Base-by-base conservation (phyloP, 805 yeast species). In the Kregervanrija pseudodelftensis region DNA sequence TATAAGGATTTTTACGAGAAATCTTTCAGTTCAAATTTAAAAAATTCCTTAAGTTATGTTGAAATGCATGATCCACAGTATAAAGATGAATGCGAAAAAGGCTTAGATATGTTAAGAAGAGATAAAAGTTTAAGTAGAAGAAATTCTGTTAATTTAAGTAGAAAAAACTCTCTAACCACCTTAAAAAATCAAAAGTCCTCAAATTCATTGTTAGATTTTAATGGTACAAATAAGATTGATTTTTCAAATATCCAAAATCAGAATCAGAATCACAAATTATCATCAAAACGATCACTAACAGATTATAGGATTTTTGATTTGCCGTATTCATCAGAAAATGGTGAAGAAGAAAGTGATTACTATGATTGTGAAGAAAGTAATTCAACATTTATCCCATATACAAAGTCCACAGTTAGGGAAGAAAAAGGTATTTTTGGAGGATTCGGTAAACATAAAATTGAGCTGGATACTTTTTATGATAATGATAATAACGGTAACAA, bases 51-150 rank as follows among this genome's bases (percentile, higher is more conserved):
- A 53, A 79, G 77, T 44, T 93, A 93, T 56, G 79, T 90, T 41
- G 91, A 82, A 54, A 91, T 91, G 99, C 80, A 82, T 67, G 87
- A 78, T 57, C 67, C 72, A 14, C 65, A 77, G 60, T 68, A 61
- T 55, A 59, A 74, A 63, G 61, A 64, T 57, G 70, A 69, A 52
- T 60, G 73, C 59, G 66, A 73, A 64, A 45, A 56, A 61, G 61
- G 73, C 55, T 54, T 74, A 57, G 52, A 66, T 59, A 53, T 73
- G 65, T 53, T 67, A 14, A 49, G 68, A 34, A 49, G 60, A 30
- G 70, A 66, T 49, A 56, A 61, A 16, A 62, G 60, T 48, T 42
- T 61, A 49, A 60, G 56, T 41, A 49, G 64, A 34, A 53, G 52
- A 41, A 55, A 47, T 48, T 59, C 63, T 12, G 37, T 48, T 14